These are phyloP conservation scores for Chlorella sorokiniana DNA, from an alignment of 139 green algal genomes.

Conservation along the genomic window DNA sequence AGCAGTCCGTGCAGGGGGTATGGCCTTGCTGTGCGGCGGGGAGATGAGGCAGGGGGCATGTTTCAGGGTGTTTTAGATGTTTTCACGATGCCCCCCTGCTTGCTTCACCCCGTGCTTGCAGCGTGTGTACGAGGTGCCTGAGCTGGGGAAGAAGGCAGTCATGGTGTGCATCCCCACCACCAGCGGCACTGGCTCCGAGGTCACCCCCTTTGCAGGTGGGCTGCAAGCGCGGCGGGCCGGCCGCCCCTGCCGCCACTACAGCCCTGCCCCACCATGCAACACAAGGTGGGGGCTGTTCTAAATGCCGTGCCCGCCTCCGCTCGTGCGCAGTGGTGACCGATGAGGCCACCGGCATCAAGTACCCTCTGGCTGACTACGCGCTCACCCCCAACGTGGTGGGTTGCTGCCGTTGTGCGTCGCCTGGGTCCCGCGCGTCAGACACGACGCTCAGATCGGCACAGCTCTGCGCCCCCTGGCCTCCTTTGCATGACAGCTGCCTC, in stretches of 20 bases:
- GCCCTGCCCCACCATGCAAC: background rate
- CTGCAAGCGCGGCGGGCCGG: no score
- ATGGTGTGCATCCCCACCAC: slow-evolving; percentile 66
- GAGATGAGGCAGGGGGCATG: no score
- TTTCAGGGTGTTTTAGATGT: slow-evolving; percentile 49
- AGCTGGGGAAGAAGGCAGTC: slow-evolving; percentile 47
- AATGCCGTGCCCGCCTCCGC: no score
- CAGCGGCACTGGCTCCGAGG: slow-evolving; percentile 67
- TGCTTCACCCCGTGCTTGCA: background rate
- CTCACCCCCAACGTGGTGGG: slow-evolving; percentile 57
- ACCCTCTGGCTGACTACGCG: slow-evolving; percentile 57
- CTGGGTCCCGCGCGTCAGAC: no score
- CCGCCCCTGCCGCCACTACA: no score
- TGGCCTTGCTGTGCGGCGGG: no score
- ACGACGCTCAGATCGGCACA: no score
- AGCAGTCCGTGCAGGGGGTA: no score
- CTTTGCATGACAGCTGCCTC: no score
- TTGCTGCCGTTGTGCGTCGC: slow-evolving; percentile 64
- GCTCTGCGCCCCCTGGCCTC: no score
- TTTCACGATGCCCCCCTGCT: background rate
- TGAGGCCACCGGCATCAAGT: slow-evolving; percentile 61
- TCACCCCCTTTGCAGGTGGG: slow-evolving; percentile 63
- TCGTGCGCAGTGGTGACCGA: slow-evolving; percentile 66
- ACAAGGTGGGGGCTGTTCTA: no score
- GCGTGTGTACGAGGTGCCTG: slow-evolving; percentile 35